Conservation (phyloP, 805 yeast genomes). For the Kuraishia capsulata region DNA sequence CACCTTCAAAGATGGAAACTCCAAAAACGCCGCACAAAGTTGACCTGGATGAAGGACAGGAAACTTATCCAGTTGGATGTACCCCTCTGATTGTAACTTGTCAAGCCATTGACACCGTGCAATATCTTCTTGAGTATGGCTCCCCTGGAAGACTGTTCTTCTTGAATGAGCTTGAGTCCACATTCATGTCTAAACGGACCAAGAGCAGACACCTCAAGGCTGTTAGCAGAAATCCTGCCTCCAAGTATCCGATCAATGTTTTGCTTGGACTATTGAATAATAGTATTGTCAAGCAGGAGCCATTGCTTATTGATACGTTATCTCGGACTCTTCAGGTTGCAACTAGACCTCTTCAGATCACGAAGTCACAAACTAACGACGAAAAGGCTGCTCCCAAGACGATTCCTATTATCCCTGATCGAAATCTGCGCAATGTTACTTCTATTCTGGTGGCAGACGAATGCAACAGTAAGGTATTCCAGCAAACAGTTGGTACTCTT, state of each 20-base stretch:
- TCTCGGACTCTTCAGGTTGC: slow-evolving; percentile 71
- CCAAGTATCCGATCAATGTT: slow-evolving; percentile 65
- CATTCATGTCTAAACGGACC: slow-evolving; percentile 25
- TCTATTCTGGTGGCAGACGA: slow-evolving; percentile 70
- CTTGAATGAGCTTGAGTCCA: slow-evolving; percentile 63
- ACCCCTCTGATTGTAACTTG: slow-evolving; percentile 66
- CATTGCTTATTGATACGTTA: slow-evolving; percentile 64
- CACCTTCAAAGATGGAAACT: slow-evolving; percentile 4
- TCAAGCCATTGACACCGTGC: slow-evolving; percentile 69
- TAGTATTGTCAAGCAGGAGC: slow-evolving; percentile 59
- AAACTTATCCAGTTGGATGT: slow-evolving; percentile 44
- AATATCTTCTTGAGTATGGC: slow-evolving; percentile 58
- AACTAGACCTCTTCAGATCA: slow-evolving; percentile 58
- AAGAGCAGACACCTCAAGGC: slow-evolving; percentile 7
- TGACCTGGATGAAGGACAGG: background rate
- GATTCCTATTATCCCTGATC: slow-evolving; percentile 57
- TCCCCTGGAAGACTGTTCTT: slow-evolving; percentile 64
- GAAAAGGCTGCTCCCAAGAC: slow-evolving; percentile 2
- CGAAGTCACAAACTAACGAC: slow-evolving; percentile 28
- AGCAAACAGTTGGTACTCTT: slow-evolving; percentile 74
- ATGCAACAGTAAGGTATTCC: slow-evolving; percentile 78
- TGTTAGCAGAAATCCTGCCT: slow-evolving; percentile 17
- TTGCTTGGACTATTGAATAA: slow-evolving; percentile 56
- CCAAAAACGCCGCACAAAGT: slow-evolving; percentile 6
- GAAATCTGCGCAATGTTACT: slow-evolving; percentile 53